A percentile compares a stretch with the other conserved stretches of the same genome.
phyloP scores from a whole-genome alignment of 2,329 filamentous ascomycete species.

The Claviceps sp. region DNA sequence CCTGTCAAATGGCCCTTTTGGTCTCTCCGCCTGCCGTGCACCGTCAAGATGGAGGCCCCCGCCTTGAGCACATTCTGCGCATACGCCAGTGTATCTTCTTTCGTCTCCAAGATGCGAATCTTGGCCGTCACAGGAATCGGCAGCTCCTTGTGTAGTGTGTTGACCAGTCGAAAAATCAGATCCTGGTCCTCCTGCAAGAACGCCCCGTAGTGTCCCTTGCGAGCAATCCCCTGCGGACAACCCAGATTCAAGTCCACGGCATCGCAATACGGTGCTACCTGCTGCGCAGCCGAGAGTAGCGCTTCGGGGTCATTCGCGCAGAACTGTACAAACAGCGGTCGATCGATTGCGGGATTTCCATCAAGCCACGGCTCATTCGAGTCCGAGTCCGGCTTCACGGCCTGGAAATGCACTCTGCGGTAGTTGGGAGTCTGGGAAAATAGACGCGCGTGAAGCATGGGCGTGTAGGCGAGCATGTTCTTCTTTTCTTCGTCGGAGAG shows the following conservation, averaged over 20 bases:
- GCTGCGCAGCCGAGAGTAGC: slow-evolving; percentile 63
- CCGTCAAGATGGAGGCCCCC: slow-evolving; percentile 83
- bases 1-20: slow-evolving; percentile 96
- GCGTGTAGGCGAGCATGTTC: slow-evolving; percentile 73
- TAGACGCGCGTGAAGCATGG: slow-evolving; percentile 90
- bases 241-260: slow-evolving; percentile 92
- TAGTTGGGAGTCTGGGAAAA: slow-evolving; percentile 68
- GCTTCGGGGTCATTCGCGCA: slow-evolving; percentile 80
- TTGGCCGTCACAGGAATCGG: slow-evolving; percentile 85
- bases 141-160: slow-evolving; percentile 65
- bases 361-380: slow-evolving; percentile 51
- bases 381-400: slow-evolving; percentile 27
- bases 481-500: slow-evolving; percentile 52
- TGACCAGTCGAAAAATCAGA: slow-evolving; percentile 70
- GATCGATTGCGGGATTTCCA: slow-evolving; percentile 71
- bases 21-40: slow-evolving; percentile 78
- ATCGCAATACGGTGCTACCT: slow-evolving; percentile 79
- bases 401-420: slow-evolving; percentile 69
- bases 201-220: slow-evolving; percentile 80
- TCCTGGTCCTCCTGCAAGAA: slow-evolving; percentile 91
- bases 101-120: slow-evolving; percentile 78
- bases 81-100: slow-evolving; percentile 77
- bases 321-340: slow-evolving; percentile 91
- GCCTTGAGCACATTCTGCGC: slow-evolving; percentile 76
- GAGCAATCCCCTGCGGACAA: slow-evolving; percentile 90